phyloP scores from a whole-genome alignment of 78 protist species.

The Cavenderia fasciculata region DNA sequence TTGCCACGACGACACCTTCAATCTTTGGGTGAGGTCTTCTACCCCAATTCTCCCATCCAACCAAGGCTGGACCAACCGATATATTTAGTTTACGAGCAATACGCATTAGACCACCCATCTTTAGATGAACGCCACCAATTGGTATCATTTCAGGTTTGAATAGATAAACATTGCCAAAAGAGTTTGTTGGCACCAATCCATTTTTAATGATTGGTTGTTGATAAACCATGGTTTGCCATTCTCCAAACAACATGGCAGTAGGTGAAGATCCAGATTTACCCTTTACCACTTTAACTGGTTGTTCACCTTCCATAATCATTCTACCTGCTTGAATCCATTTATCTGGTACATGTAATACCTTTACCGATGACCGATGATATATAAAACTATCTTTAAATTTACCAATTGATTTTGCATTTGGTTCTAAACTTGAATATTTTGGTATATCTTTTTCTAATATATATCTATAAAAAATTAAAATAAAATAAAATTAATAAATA shows the following conservation, averaged over 20 bases:
- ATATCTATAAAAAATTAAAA: no score
- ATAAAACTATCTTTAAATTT: slow-evolving; percentile 29
- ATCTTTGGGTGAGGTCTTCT: slow-evolving; percentile 7
- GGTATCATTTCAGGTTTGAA: slow-evolving; percentile 75
- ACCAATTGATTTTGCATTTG: slow-evolving; percentile 42
- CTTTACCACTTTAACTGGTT: slow-evolving; percentile 66
- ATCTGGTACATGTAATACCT: slow-evolving; percentile 47
- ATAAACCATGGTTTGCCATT: slow-evolving; percentile 56
- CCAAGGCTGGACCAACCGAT: slow-evolving; percentile 63
- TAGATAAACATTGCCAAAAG: slow-evolving; percentile 63
- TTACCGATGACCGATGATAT: slow-evolving; percentile 2
- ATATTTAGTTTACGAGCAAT: slow-evolving; percentile 57
- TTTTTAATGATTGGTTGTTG: slow-evolving; percentile 11
- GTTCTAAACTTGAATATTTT: slow-evolving; percentile 21
- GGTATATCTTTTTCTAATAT: slow-evolving; percentile 46
- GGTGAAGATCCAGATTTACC: slow-evolving; percentile 16
- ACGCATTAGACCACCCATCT: slow-evolving; percentile 13
- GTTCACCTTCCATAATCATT: slow-evolving; percentile 28
- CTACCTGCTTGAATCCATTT: slow-evolving; percentile 76
- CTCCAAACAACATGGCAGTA: slow-evolving; percentile 35
- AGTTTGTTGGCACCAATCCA: slow-evolving; percentile 46
- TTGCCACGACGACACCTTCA: slow-evolving; percentile 68
- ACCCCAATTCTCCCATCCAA: slow-evolving; percentile 78
- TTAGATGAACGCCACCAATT: slow-evolving; percentile 61
- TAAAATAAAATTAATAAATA: neutral